A percentile compares a stretch with the other conserved stretches of the same genome.
Conservation (phyloP, 179 eudicot species). For the Heliamphora pulchella region DNA sequence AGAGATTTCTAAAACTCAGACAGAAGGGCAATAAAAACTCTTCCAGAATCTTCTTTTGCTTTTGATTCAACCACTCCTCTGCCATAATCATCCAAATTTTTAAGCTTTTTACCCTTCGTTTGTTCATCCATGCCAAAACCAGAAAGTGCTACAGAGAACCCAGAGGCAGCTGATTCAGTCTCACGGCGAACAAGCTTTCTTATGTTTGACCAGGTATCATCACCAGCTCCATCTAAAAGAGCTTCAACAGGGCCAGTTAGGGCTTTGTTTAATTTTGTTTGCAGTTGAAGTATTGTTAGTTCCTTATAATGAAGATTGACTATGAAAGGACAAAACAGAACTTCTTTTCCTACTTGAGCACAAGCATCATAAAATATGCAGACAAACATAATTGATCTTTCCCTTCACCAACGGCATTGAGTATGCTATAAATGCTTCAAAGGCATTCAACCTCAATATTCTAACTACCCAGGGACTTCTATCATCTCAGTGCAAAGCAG, state of each 20-base stretch:
- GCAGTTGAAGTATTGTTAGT: conserved; percentile 21
- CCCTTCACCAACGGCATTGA: not conserved
- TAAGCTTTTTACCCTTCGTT: conserved; percentile 51
- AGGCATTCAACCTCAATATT: not conserved
- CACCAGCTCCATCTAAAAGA: conserved; percentile 75
- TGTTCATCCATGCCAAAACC: conserved; percentile 75
- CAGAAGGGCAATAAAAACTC: conserved; percentile 23
- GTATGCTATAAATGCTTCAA: not conserved
- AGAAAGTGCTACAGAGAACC: conserved; percentile 63
- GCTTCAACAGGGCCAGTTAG: conserved; percentile 83
- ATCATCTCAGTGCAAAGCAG: not conserved
- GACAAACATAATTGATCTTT: not conserved
- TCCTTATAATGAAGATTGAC: not conserved
- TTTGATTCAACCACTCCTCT: conserved; percentile 73
- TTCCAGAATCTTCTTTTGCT: conserved; percentile 91
- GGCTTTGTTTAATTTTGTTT: conserved; percentile 65
- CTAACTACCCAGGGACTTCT: not conserved
- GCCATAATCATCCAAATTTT: conserved; percentile 54
- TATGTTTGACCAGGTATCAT: conserved; percentile 92
- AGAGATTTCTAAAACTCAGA: too few species aligned
- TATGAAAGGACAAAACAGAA: not conserved
- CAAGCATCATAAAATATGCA: not conserved
- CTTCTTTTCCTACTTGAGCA: not conserved
- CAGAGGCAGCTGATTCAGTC: conserved; percentile 64
- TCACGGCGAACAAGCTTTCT: conserved; percentile 69